Evolutionary conservation across 208 protist genomes (phyloP), one percentile per base, ranked within the genome.

Genomic region (Leishmania lainsoni): DNA sequence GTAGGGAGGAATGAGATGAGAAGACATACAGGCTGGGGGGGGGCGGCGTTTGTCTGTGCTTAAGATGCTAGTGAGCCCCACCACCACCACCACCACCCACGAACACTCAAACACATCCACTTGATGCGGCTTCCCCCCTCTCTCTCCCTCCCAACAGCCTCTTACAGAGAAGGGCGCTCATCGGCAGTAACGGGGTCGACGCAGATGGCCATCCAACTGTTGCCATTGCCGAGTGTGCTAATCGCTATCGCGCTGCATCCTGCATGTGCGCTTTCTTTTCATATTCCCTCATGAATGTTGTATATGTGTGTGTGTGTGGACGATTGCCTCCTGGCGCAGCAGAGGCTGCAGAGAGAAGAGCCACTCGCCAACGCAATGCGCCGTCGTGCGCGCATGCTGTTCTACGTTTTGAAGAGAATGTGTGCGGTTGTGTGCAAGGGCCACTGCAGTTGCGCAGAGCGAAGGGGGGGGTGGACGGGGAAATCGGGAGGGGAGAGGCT

Each of bases 1-100:
- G 56, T 14, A 49, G n/a, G 65, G 61, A 73, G 74, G 56, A 72
- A 72, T 39, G 26, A 48, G 52, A 76, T 56, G 65, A 49, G 22
- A 35, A 16, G 51, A 35, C 20, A 26, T 26, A 81, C 61, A 65
- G 22, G 56, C 6, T 61, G 56, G 20, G 54, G 26, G 9, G 58
- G 58, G 9, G 58, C 29, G 14, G 61, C 29, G 29, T 68, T n/a
- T 68, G 61, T 5, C 4, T 32, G 61, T 68, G 29, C 26, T 68
- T 14, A 14, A 42, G 12, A 29, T 39, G 29, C 61, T 39, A 29
- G 29, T 68, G 29, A 68, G 8, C 61, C 42, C 42, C 35, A 5
- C 29, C 8, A 35, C 3, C 59, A 65, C 61, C 29, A 22, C 16
- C 54, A 58, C 54, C 17, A 58, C 52, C 5, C 17, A 26, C 17